Base-by-base conservation (phyloP, 2,329 filamentous ascomycete species). In the Sporothrix brasiliensis region DNA sequence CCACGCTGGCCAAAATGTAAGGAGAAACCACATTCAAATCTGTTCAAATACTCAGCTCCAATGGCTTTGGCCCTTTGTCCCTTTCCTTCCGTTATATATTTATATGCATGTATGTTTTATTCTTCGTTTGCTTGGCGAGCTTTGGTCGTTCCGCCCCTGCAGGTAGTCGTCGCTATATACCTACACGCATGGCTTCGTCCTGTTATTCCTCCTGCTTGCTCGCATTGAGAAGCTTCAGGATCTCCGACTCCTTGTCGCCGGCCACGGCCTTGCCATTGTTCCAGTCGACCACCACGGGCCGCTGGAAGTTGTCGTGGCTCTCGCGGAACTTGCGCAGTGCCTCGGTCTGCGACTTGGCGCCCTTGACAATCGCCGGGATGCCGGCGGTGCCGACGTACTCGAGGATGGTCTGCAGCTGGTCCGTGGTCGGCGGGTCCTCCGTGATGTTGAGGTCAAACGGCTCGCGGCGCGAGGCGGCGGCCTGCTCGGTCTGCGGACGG, bases 241-340 rank as follows among this genome's bases (percentile, higher is more conserved):
- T 97, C 82, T 94, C 91, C 19, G 93, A 97, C 82, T 97, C 90
- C 74, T 91, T 89, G 67, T 92, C 92, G 24, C 92, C 92, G 34
- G 88, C 83, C 82, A 91, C 84, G 61, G 90, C 94, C 79, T 89
- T 91, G 74, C 94, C 95, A 79, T 94, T 94, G 78, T 91, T 92
- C 95, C 95, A 98, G 79, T 98, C 94, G 68, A 98, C 94, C 71
- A 91, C 92, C 79, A 97, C 81, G 34, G 94, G 94, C 74, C 90
- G 83, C 76, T 91, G 83, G 79, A 98, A 94, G 76, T 80, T 87
- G 41, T 88, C 85, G 1, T 82, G 81, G 80, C 87, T 89, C 80
- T 91, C 85, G 79, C 91, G 92, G 77, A 96, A 89, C 81, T 87
- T 91, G 81, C 87, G 91, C 77, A 97, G 75, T 2, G 94, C 95